Conservation (phyloP, 257 asterid species). For the Petunia secreta region DNA sequence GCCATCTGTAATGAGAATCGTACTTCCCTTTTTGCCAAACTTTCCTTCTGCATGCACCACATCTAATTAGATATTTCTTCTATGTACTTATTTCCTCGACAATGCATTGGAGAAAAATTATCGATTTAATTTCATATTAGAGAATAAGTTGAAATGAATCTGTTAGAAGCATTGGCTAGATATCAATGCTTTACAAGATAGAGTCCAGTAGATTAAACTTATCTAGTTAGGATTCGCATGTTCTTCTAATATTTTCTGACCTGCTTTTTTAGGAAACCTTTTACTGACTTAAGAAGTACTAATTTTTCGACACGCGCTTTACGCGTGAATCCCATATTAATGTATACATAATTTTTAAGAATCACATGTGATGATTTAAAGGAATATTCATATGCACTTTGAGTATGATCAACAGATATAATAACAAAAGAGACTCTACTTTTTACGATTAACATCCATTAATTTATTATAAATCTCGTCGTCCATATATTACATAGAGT, state of each 20-base stretch:
- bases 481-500: too few species aligned
- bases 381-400: too few species aligned
- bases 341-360: too few species aligned
- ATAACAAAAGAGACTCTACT: too few species aligned
- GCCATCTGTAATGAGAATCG: slow-evolving; percentile 68
- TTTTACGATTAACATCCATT: too few species aligned
- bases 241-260: slow-evolving; percentile 40
- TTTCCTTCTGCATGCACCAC: slow-evolving; percentile 58
- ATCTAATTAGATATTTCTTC: neutral
- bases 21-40: slow-evolving; percentile 68
- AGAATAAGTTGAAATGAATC: neutral
- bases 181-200: neutral
- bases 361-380: too few species aligned
- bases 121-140: neutral
- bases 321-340: too few species aligned
- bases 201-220: neutral
- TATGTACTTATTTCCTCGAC: neutral
- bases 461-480: too few species aligned
- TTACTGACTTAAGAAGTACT: slow-evolving; percentile 66
- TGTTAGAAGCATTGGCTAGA: neutral
- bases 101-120: neutral
- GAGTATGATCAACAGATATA: too few species aligned
- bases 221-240: neutral
- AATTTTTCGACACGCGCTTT: too few species aligned
- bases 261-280: slow-evolving; percentile 72